A percentile compares a stretch with the other conserved stretches of the same genome.
Conservation (phyloP, 306 rosid species). For the Notholithocarpus densiflorus region DNA sequence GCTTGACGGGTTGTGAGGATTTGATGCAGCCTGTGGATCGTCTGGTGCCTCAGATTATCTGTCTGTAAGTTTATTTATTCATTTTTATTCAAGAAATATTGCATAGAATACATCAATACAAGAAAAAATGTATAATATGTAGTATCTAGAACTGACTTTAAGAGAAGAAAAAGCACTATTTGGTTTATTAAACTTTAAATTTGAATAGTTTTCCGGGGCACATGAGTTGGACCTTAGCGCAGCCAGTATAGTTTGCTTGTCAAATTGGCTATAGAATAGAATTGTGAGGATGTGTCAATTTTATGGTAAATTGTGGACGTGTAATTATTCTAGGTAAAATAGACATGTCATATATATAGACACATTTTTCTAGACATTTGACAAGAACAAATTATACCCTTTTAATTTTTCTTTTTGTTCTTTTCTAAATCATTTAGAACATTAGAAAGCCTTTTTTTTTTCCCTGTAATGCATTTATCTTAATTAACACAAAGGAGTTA, state of each 20-base stretch:
- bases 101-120: not conserved
- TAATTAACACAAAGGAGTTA: not conserved
- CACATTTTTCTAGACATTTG: not conserved
- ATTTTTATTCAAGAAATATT: not conserved
- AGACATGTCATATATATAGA: not conserved
- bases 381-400: not conserved
- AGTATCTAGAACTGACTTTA: not conserved
- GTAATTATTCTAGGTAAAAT: too few species aligned
- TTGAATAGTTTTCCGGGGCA: not conserved
- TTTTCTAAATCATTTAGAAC: not conserved
- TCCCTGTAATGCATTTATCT: not conserved
- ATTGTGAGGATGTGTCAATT: not conserved
- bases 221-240: not conserved
- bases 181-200: not conserved
- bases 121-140: not conserved
- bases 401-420: not conserved
- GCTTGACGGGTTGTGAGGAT: slow-evolving; percentile 78
- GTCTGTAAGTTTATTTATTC: slow-evolving; percentile 50
- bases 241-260: not conserved
- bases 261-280: not conserved
- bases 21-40: slow-evolving; percentile 63
- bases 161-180: not conserved
- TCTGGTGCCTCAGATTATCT: slow-evolving; percentile 73
- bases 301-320: not conserved
- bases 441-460: not conserved